A percentile compares a stretch with the other conserved stretches of the same genome.
These are phyloP conservation scores for Spergularia marina DNA, from an alignment of 148 eudicot genomes.

Conservation along the genomic window DNA sequence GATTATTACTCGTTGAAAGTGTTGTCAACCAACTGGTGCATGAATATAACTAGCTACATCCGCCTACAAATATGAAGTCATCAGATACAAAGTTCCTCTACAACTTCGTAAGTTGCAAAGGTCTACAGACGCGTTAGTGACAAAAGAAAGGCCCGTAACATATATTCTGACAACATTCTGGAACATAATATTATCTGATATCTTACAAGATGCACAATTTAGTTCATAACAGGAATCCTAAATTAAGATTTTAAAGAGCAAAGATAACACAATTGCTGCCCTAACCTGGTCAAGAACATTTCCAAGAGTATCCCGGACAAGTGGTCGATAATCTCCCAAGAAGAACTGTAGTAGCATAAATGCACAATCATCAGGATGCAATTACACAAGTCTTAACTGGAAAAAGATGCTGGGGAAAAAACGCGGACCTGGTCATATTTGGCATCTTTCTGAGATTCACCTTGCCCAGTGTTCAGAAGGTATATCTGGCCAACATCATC, in stretches of 20 bases:
- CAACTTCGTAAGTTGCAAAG: background rate
- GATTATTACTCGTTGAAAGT: background rate
- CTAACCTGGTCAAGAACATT: conserved; percentile 89
- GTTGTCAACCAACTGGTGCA: background rate
- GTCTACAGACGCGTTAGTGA: background rate
- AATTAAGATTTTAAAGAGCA: background rate
- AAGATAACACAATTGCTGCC: background rate
- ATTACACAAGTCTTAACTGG: conserved; percentile 6
- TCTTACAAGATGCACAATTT: background rate
- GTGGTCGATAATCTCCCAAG: conserved; percentile 96
- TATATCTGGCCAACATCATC: conserved; percentile 96
- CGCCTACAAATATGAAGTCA: background rate
- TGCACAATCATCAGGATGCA: conserved; percentile 26
- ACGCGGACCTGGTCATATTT: conserved; percentile 81
- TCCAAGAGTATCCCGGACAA: conserved; percentile 65
- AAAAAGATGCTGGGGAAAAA: background rate
- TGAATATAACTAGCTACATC: background rate
- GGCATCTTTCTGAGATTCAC: conserved; percentile 92
- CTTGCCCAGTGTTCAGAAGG: conserved; percentile 89
- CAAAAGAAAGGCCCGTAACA: background rate
- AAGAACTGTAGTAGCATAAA: conserved; percentile 60
- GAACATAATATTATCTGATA: background rate
- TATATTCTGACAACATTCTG: background rate
- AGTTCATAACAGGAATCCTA: background rate
- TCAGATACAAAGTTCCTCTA: background rate